Percentiles rank a stretch among this genome's conserved stretches.
Conservation (phyloP, 306 rosid genomes). For the Neltuma alba region DNA sequence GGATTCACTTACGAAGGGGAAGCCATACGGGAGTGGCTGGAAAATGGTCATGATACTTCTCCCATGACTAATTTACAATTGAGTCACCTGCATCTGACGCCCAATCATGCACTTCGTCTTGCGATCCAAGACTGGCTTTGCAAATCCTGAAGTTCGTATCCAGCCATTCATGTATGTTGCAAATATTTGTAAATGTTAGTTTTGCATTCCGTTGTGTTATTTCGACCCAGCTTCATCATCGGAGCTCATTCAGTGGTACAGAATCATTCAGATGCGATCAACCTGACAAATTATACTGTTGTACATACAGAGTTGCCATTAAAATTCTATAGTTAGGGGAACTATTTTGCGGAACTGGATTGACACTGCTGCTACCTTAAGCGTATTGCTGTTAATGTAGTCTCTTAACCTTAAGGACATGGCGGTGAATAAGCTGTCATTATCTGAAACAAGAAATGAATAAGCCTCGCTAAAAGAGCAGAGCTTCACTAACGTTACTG, state of each 20-base stretch:
- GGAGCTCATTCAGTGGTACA: not conserved
- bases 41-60: constrained; percentile 75
- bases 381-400: not conserved
- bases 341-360: not conserved
- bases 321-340: not conserved
- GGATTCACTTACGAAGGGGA: constrained; percentile 97
- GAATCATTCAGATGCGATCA: constrained; percentile 2
- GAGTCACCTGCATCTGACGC: constrained; percentile 68
- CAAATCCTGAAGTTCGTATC: constrained; percentile 48
- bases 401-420: not conserved
- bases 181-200: constrained; percentile 27
- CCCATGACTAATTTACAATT: constrained; percentile 85
- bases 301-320: constrained; percentile 16
- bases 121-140: constrained; percentile 96
- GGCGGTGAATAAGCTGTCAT: not conserved
- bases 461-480: not conserved
- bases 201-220: constrained; percentile 4
- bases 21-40: constrained; percentile 79
- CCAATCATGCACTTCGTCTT: constrained; percentile 70
- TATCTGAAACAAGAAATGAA: not conserved
- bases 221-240: constrained; percentile 13
- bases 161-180: constrained; percentile 7
- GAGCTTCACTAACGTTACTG: not conserved
- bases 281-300: constrained; percentile 4
- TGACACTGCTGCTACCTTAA: not conserved